A percentile compares a stretch with the other conserved stretches of the same genome.
Conservation (phyloP, 2,329 filamentous ascomycete genomes). For the Colletotrichum echinochloae region DNA sequence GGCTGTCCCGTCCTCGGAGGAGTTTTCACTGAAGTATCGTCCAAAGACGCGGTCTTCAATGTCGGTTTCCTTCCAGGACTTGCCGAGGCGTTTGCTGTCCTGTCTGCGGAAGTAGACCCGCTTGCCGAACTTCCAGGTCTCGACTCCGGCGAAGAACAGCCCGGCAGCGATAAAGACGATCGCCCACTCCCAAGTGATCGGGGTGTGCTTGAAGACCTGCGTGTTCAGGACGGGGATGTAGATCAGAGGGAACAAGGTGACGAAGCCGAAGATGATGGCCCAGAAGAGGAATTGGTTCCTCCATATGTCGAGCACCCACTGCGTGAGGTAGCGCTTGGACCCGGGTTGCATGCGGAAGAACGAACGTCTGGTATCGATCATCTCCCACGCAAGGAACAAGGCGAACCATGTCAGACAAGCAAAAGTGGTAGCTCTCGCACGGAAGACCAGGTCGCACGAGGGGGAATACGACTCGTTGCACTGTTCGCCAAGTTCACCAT, state of each 20-base stretch:
- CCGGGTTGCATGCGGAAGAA: conserved; percentile 75
- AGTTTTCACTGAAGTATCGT: neutral
- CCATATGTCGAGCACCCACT: conserved; percentile 72
- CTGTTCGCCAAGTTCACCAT: conserved; percentile 59
- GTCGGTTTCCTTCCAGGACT: conserved; percentile 31
- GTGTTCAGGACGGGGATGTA: conserved; percentile 65
- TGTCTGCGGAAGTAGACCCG: conserved; percentile 44
- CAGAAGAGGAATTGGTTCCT: conserved; percentile 58
- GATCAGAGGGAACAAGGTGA: conserved; percentile 51
- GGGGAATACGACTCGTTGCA: conserved; percentile 65
- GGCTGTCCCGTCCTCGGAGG: neutral
- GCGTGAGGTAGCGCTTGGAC: conserved; percentile 64
- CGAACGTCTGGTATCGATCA: conserved; percentile 71
- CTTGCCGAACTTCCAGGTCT: conserved; percentile 64
- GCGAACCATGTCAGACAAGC: conserved; percentile 76
- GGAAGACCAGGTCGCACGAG: conserved; percentile 68
- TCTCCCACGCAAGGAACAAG: conserved; percentile 76
- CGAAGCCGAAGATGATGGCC: conserved; percentile 55
- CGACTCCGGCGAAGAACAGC: conserved; percentile 63
- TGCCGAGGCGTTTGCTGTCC: conserved; percentile 17
- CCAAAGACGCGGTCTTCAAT: conserved; percentile 37
- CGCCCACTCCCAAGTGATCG: conserved; percentile 56
- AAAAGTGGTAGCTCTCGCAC: conserved; percentile 74
- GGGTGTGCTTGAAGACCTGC: conserved; percentile 63
- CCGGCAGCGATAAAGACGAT: conserved; percentile 60